Base-by-base conservation (phyloP, 306 rosid genomes). In the Fagus sylvatica region DNA sequence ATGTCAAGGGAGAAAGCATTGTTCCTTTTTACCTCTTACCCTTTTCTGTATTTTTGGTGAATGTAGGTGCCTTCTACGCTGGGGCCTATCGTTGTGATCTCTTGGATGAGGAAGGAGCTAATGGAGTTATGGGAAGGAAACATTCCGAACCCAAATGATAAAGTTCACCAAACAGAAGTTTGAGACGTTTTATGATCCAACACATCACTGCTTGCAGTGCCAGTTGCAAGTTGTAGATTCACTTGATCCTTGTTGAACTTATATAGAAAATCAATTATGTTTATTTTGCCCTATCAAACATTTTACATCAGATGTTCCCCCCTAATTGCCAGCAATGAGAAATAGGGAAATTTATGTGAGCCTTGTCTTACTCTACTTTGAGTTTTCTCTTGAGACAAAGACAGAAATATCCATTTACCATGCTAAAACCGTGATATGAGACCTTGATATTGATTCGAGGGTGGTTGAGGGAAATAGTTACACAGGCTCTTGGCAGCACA, bases 31-130 rank as follows among this genome's bases (percentile, higher is more conserved):
- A 34, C 22, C 55, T 28, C 7, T 78, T 28, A 78, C 69, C 4
- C 22, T 36, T 28, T 41, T 48, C 4, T 53, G 10, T 28, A 36
- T 69, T 2, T 43, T 69, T 88, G 83, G 74, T 74, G 68, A 70
- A 73, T 84, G 84, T 75, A 91, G 99, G 98, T 96, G 73, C 99
- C 99, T 69, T 96, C 94, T 19, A 96, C 99, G 32, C 71, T 96
- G 79, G 98, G 99, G 71, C 99, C 98, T 30, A 93, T 96, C 39
- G 19, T 96, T 33, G 78, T 84, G 61, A 75, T 84, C 43, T 90
- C 98, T 56, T 93, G 98, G 98, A 74, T 88, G 36, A 86, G 93
- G 81, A 90, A 89, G 85, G 99, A 96, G 74, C 84, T 96, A 49
- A 74, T 72, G 37, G 99, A 96, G 84, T 80, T 96, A 65, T 96